These are phyloP conservation scores for Podaxis sp. DNA, from an alignment of 768 basidiomycete species.

Conservation along the genomic window DNA sequence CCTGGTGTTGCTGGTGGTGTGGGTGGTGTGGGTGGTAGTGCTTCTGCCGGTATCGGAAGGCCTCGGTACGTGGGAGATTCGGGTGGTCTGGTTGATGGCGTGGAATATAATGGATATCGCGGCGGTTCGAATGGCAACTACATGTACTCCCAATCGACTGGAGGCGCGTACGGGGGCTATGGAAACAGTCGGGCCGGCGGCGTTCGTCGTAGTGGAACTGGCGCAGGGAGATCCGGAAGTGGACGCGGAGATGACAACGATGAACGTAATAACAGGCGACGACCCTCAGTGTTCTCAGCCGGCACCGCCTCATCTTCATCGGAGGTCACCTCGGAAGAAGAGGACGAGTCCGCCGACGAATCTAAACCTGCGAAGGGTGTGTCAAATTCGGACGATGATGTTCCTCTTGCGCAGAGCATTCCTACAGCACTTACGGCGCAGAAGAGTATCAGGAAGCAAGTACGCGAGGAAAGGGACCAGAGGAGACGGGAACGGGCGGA, in stretches of 20 bases:
- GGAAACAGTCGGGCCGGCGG: background rate
- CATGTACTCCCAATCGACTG: background rate
- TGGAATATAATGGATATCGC: conserved; percentile 12
- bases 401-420: conserved; percentile 80
- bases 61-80: conserved; percentile 10
- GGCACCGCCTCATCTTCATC: conserved; percentile 22
- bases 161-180: background rate
- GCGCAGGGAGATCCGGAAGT: conserved; percentile 21
- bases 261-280: conserved; percentile 32
- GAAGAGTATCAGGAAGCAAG: conserved; percentile 70
- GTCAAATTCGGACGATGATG: conserved; percentile 56
- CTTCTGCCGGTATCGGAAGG: conserved; percentile 5
- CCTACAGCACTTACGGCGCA: conserved; percentile 84
- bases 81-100: background rate
- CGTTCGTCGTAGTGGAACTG: conserved; percentile 17
- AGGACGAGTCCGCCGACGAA: conserved; percentile 21
- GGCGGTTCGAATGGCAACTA: background rate
- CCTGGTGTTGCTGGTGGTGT: conserved; percentile 40
- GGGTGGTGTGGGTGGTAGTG: conserved; percentile 27
- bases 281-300: conserved; percentile 16
- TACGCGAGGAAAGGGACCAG: conserved; percentile 64
- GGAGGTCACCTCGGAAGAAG: conserved; percentile 40
- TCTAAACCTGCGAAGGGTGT: conserved; percentile 13
- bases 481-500: conserved; percentile 47
- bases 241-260: conserved; percentile 36